Base-by-base conservation (phyloP, 352 stramenopile genomes). In the Pythium guiyangense region DNA sequence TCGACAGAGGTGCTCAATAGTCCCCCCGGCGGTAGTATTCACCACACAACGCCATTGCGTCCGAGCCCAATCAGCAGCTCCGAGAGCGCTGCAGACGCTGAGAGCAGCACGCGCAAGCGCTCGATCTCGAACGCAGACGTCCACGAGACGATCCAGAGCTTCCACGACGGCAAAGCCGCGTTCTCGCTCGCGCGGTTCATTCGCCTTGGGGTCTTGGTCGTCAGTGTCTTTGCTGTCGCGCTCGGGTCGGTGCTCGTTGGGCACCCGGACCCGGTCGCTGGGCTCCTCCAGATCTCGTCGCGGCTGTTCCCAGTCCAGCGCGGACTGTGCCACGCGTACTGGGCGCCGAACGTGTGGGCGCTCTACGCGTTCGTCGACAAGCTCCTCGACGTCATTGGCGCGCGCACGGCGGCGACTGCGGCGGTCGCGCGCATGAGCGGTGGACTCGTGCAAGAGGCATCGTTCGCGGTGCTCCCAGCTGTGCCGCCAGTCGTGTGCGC, bases 271-370 rank as follows among this genome's bases (percentile, higher is more conserved):
- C 63, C 65, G 0, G 58, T 89, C 25, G 66, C 60, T 1, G 82
- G 84, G 8, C 64, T 90, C 47, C 73, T 71, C 54, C 96, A 99
- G 75, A 96, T 99, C 56, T 51, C 92, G 6, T 74, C 69, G 6
- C 83, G 97, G 20, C 76, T 99, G 12, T 99, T 99, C 67, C 97
- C 97, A 0, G 98, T 99, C 59, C 84, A 93, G 45, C 80, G 97
- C 54, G 97, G 97, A 4, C 75, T 99, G 6, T 95, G 97, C 20
- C 97, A 99, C 66, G 90, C 96, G 20, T 99, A 99, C 76, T 99
- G 97, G 97, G 97, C 97, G 3, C 96, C 95, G 8, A 99, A 99
- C 67, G 63, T 98, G 11, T 99, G 97, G 97, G 96, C 97, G 14
- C 62, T 99, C 1, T 99, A 99, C 62, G 81, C 79, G 2, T 95